Evolutionary conservation across 306 rosid genomes (phyloP), one percentile per base, ranked within the genome.

Genomic region (Aeschynomene evenia): DNA sequence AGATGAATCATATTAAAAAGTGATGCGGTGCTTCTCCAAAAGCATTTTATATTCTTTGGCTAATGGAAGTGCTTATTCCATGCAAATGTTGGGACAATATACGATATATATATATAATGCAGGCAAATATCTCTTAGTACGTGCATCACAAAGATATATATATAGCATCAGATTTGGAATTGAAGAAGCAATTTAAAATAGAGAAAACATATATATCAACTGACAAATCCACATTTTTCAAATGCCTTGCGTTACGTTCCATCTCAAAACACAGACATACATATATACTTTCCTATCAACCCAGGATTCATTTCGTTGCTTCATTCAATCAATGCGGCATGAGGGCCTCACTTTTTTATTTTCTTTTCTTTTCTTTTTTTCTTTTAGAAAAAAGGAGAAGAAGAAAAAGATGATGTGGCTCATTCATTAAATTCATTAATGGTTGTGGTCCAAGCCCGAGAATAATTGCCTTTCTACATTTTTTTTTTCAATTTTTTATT

Each of bases 321-420:
- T 62, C 68, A 50, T 20, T 43, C 69, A 73, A 73, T 79, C 36
- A 79, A 77, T 45, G 46, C 57, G 18, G 33, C 14, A 46, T 31
- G 14, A 26, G 19, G 57, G 58, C 6, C 6, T 31, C 9, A 9
- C 36, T 4, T 60, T 59, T 33, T 16, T 33, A 43, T 9, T 36
- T 36, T 36, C 9, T 36, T 36, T 2, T 36, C 9, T 36, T 36
- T 5, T 36, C 9, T 6, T 5, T 2, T 39, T 12, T 11, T 9
- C 4, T 10, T 2, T 11, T 6, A 39, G 0, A 9, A 39, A 9
- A 11, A 39, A 36, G 11, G 23, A 9, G 61, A n/a, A 6, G 11
- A 37, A 37, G 3, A 43, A 53, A 64, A 11, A 29, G 22, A 74
- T 45, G 22, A 56, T 61, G 29, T 55, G 50, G 64, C 20, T 61